Conservation (phyloP, 148 eudicot species). For the Rhododendron ferrugineum region DNA sequence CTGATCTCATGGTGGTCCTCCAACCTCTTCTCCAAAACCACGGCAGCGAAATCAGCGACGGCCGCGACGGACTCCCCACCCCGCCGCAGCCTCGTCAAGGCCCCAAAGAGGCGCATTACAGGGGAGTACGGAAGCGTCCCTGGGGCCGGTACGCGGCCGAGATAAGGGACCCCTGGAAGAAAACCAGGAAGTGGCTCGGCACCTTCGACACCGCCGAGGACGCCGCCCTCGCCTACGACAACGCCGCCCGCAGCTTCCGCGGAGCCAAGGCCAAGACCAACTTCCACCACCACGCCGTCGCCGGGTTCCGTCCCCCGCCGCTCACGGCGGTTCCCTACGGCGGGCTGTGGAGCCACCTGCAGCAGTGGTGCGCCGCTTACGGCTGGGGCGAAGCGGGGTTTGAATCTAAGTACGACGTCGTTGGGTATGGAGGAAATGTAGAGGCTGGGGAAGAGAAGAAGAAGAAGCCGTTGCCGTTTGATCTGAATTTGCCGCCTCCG, state of each 20-base stretch:
- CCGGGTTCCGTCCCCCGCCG: not conserved
- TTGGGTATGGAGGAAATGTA: not conserved
- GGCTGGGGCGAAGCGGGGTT: not conserved
- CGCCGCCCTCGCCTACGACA: slow-evolving; percentile 9
- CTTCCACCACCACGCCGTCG: not conserved
- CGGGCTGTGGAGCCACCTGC: not conserved
- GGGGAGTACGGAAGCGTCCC: slow-evolving; percentile 9
- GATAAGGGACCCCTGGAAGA: slow-evolving; percentile 11
- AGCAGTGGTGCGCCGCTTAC: slow-evolving; percentile 6
- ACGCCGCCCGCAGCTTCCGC: slow-evolving; percentile 9
- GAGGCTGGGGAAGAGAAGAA: not conserved
- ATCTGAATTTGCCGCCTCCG: slow-evolving; percentile 4
- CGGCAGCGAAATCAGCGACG: not conserved
- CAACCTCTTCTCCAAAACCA: not conserved
- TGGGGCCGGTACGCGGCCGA: slow-evolving; percentile 14
- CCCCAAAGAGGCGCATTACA: not conserved
- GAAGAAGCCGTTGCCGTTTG: slow-evolving; percentile 6
- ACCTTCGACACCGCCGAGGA: not conserved
- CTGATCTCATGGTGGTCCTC: not conserved
- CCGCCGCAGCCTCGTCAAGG: not conserved
- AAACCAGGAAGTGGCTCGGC: slow-evolving; percentile 10
- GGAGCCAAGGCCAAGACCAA: slow-evolving; percentile 10
- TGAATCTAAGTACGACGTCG: not conserved
- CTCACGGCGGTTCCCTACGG: not conserved
- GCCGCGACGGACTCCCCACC: not conserved